These are phyloP conservation scores for Calonectria crousiana DNA, from an alignment of 2,329 filamentous ascomycete species.

Conservation along the genomic window DNA sequence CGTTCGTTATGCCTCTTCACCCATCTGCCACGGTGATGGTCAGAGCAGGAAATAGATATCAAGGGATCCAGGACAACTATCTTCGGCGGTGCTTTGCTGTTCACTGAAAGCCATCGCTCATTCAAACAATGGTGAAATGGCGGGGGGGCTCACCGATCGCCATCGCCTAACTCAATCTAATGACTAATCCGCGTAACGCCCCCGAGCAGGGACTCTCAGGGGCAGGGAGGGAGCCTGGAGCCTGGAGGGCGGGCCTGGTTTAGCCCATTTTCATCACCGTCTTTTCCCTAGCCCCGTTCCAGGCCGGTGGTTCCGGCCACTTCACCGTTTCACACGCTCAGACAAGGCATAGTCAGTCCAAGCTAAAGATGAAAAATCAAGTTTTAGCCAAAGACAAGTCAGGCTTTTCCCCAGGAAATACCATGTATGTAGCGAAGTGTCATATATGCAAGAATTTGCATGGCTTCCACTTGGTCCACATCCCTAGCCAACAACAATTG, in stretches of 20 bases:
- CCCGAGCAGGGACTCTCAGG: background rate
- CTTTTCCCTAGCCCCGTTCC: slow-evolving; percentile 5
- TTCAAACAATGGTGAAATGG: background rate
- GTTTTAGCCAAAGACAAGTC: background rate
- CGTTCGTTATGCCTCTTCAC: background rate
- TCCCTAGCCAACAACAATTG: background rate
- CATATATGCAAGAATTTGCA: background rate
- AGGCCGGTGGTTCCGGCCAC: background rate
- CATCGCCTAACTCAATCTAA: background rate
- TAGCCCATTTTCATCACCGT: slow-evolving; percentile 2
- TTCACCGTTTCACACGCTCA: background rate
- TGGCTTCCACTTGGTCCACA: background rate
- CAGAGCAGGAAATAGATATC: background rate
- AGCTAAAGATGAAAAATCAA: background rate
- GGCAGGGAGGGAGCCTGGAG: background rate
- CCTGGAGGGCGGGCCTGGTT: background rate
- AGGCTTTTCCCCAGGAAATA: background rate
- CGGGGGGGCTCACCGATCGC: background rate
- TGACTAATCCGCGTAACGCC: background rate
- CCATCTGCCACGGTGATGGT: background rate
- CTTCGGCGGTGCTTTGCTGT: background rate
- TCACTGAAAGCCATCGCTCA: background rate
- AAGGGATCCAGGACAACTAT: background rate
- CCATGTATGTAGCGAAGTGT: background rate
- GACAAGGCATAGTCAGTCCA: background rate